Evolutionary conservation across 78 protist species (phyloP), one percentile per base, ranked within the genome.

Genomic region (Andalucia godoyi): DNA sequence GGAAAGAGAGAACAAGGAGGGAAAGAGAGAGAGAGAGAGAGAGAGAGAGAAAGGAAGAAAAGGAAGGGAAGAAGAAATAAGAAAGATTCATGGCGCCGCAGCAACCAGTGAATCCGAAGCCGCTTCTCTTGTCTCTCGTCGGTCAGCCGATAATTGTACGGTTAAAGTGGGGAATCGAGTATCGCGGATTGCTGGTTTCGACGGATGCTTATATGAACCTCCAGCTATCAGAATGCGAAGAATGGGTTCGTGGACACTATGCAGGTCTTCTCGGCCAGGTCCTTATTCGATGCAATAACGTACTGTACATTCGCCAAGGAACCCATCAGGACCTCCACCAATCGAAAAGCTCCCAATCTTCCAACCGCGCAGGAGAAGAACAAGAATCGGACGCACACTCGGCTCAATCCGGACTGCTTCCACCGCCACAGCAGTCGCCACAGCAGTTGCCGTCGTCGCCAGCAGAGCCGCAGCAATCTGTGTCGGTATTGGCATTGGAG

Each of bases 161-260:
- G 49, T 76, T 86, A 45, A 89, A 89, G 57, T 89, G 95, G 95
- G 95, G 95, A n/a, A 69, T 80, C 78, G 92, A 87, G 71, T 89
- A 87, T 80, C 62, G 66, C 21, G 95, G 93, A 17, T 15, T 39
- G 36, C 54, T 88, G 0, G 47, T 71, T 29, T 61, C 91, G 1
- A 46, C 36, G 5, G 91, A 88, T 45, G 2, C 47, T 9, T 85
- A 85, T 84, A 85, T 84, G 91, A 85, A 85, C 59, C 46, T 88
- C 40, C 88, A 79, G 74, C 70, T 52, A 13, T 5, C 7, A 8
- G 60, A 53, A 59, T 63, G 46, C 69, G 86, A 83, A 62, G 94
- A 88, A 65, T 72, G 33, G 47, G 50, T 82, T 29, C 88, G 79
- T 34, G 91, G 88, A 17, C 17, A 36, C 52, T 37, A 41, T 8